Evolutionary conservation across 768 basidiomycete species (phyloP), one percentile per base, ranked within the genome.

Genomic region (Russula olivacea): DNA sequence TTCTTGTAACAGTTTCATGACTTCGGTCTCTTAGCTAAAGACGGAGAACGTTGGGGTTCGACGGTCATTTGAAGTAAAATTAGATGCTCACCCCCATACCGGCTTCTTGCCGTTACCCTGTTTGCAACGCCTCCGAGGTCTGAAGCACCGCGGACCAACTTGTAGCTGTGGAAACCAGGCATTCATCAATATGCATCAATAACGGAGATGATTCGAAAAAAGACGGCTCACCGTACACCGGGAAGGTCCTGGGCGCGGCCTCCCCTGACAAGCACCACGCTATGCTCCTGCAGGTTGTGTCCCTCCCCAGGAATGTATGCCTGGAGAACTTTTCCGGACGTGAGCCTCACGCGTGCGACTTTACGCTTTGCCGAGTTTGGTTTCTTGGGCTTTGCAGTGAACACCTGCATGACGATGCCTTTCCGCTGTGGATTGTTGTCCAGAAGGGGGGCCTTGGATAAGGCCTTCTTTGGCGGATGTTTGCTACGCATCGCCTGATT

Each of bases 311-410:
- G 91, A 61, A 98, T 93, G 74, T 98, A 98, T 17, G 93, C 94
- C 79, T 89, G 89, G 66, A 94, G 81, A 48, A 86, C 87, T 73
- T 89, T 87, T 55, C 97, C 97, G 14, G 87, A 93, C 23, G 87
- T 83, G 60, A 99, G 79, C 77, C 96, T 96, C 68, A 99, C 87
- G 69, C 91, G 83, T 49, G 94, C 94, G 61, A 98, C 92, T 78
- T 98, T 98, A 64, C 97, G 91, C 72, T 97, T 93, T 41, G 95
- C 95, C 12, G 96, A 98, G 75, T 99, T 99, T 66, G 97, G 97
- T 72, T 99, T 99, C 80, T 93, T 97, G 25, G 97, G 97, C 69
- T 86, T 91, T 67, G 82, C 83, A 57, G 86, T 91, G 68, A 86
- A 84, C 45, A 93, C 80, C 66, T 86, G 84, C 45, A 88, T 84